Conservation (phyloP, 2,329 filamentous ascomycete genomes). For the Epichloe coenophiala region DNA sequence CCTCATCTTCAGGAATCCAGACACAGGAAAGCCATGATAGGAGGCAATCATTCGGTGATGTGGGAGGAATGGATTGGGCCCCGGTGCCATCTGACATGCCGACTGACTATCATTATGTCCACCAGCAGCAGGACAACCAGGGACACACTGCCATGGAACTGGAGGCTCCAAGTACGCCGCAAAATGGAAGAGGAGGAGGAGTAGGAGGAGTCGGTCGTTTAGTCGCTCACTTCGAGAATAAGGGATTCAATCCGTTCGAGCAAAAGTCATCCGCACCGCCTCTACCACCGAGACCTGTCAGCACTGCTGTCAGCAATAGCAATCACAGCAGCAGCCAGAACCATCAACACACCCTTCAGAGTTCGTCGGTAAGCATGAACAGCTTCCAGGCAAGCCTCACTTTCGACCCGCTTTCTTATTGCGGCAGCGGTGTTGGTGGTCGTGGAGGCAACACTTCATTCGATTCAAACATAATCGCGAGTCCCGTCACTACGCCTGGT, state of each 20-base stretch:
- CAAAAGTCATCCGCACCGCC: slow-evolving; percentile 22
- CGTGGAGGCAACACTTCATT: slow-evolving; percentile 2
- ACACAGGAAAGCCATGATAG: slow-evolving; percentile 14
- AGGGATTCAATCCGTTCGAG: slow-evolving; percentile 20
- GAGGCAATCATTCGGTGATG: slow-evolving; percentile 14
- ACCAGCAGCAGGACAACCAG: slow-evolving; percentile 3
- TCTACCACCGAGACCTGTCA: slow-evolving; percentile 21
- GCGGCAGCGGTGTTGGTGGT: slow-evolving; percentile 2
- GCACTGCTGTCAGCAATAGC: slow-evolving; percentile 10
- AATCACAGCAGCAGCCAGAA: background rate
- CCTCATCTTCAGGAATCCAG: slow-evolving; percentile 11
- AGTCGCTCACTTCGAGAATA: slow-evolving; percentile 28
- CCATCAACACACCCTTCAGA: slow-evolving; percentile 8
- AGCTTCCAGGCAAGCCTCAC: slow-evolving; percentile 6
- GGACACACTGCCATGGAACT: slow-evolving; percentile 15
- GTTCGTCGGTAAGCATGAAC: slow-evolving; percentile 12
- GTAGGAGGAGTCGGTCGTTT: slow-evolving; percentile 20
- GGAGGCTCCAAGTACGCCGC: slow-evolving; percentile 12
- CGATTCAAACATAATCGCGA: slow-evolving; percentile 17
- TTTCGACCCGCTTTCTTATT: slow-evolving; percentile 5
- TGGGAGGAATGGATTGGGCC: slow-evolving; percentile 26
- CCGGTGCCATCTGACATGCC: slow-evolving; percentile 17
- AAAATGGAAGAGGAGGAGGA: slow-evolving; percentile 12
- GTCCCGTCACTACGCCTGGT: slow-evolving; percentile 18
- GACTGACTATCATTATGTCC: slow-evolving; percentile 15